Evolutionary conservation across 164 flowering plant species (phyloP), one percentile per base, ranked within the genome.

Genomic region (Chloranthus sessilifolius): DNA sequence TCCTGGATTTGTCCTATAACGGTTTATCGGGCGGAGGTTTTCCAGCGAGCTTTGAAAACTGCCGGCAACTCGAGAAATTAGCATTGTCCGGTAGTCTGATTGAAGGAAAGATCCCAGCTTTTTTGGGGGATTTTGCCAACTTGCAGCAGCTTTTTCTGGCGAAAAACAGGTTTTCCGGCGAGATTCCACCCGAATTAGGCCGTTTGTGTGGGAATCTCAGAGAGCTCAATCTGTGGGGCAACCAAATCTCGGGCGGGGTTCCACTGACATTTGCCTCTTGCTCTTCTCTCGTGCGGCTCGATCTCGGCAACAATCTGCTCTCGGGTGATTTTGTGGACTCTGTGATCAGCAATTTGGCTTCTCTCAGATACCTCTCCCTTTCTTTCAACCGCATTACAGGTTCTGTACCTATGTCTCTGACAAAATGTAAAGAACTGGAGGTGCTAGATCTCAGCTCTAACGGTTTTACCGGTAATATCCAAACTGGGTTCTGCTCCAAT

Each of bases 361-460:
- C 64, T 16, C 52, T 89, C 25, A 73, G 29, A 29, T 63, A 60
- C 48, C 79, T 89, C 0, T 67, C 50, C 44, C 56, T 80, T 1
- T 59, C 85, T 9, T 81, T 76, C 65, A 89, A 85, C 67, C 80
- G 83, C 55, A 59, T 85, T 26, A 68, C 75, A 3, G 95, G 92
- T 45, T 11, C 53, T 30, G 59, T 89, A 14, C 95, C 97, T 6
- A 43, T 41, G 27, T 69, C 88, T 0, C 62, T 86, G 41, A 50
- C 64, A 2, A 85, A 72, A 50, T 68, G 74, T 48, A 61, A 74
- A 36, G 62, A 63, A 45, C 82, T 86, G 63, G 74, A 61, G 42
- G 78, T 72, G 44, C 63, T 89, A 9, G 88, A 89, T 49, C 77
- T 89, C 19, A 81, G 95, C 53, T 77, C 95, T 2, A 89, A 89